phyloP scores from a whole-genome alignment of 2,329 filamentous ascomycete species.

The Chaetomiaceae sp. region DNA sequence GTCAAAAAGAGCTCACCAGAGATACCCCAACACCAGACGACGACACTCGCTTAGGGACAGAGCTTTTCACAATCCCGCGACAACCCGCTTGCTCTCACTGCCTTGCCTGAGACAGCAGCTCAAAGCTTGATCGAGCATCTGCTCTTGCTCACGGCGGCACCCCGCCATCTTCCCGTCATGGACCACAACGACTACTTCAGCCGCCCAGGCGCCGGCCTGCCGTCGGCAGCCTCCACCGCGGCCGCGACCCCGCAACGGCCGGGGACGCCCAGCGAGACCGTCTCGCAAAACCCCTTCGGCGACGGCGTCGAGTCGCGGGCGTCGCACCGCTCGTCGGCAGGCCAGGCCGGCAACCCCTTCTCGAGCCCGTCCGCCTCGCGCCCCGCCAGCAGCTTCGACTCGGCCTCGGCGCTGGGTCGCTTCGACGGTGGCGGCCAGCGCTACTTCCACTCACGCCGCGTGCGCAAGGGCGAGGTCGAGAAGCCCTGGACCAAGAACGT shows the following conservation, averaged over 20 bases:
- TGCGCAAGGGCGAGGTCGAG: constrained; percentile 68
- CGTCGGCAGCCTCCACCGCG: constrained; percentile 37
- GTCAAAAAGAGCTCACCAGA: not conserved
- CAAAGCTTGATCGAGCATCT: not conserved
- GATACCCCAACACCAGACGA: not conserved
- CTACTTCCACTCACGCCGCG: constrained; percentile 70
- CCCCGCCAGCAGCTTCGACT: constrained; percentile 45
- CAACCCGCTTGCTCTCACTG: not conserved
- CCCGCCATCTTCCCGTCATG: not conserved
- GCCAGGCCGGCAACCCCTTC: constrained; percentile 39
- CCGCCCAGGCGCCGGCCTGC: constrained; percentile 6
- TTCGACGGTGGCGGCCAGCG: constrained; percentile 42
- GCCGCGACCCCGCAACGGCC: constrained; percentile 38
- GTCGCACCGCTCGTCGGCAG: constrained; percentile 31
- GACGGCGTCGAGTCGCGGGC: constrained; percentile 37
- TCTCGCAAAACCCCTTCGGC: constrained; percentile 38
- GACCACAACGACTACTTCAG: constrained; percentile 12
- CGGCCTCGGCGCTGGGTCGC: constrained; percentile 38
- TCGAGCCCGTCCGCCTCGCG: constrained; percentile 42
- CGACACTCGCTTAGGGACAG: constrained; percentile 1
- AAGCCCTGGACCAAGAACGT: constrained; percentile 72
- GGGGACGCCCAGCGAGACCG: constrained; percentile 41
- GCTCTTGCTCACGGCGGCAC: not conserved
- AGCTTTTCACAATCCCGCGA: no score
- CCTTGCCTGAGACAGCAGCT: no score